A percentile compares a stretch with the other conserved stretches of the same genome.
phyloP scores from a whole-genome alignment of 768 basidiomycete species.

The Suillus decipiens region DNA sequence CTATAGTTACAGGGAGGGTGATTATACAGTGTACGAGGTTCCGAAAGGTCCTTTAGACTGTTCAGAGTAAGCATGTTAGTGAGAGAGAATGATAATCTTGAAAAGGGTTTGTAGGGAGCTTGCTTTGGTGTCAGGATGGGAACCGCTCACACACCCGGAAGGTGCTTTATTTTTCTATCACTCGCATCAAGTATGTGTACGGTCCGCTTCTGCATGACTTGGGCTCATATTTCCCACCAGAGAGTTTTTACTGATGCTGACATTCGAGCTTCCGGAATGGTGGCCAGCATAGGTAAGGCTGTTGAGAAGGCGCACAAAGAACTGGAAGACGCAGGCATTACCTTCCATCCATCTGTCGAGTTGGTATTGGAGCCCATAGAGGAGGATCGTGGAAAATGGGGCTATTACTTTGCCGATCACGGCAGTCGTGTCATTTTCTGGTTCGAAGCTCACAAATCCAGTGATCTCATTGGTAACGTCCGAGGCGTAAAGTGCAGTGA shows the following conservation, averaged over 20 bases:
- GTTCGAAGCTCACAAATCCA: neutral
- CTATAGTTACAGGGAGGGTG: neutral
- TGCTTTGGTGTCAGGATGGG: neutral
- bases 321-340: neutral
- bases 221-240: neutral
- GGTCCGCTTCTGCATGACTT: neutral
- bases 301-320: neutral
- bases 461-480: neutral
- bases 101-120: neutral
- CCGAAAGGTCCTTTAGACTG: conserved; percentile 1
- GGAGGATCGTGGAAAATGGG: neutral
- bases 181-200: neutral
- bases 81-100: neutral
- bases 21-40: neutral
- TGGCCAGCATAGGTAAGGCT: neutral
- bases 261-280: neutral
- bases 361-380: neutral
- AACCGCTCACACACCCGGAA: conserved; percentile 1
- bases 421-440: neutral
- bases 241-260: conserved; percentile 1
- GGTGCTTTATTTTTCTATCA: conserved; percentile 2
- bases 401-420: conserved; percentile 1
- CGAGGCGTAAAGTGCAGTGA: neutral
- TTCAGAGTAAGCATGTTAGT: neutral
- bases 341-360: neutral